Evolutionary conservation across 1,284 basidiomycete genomes (phyloP).

Genomic region (Somion occarium): DNA sequence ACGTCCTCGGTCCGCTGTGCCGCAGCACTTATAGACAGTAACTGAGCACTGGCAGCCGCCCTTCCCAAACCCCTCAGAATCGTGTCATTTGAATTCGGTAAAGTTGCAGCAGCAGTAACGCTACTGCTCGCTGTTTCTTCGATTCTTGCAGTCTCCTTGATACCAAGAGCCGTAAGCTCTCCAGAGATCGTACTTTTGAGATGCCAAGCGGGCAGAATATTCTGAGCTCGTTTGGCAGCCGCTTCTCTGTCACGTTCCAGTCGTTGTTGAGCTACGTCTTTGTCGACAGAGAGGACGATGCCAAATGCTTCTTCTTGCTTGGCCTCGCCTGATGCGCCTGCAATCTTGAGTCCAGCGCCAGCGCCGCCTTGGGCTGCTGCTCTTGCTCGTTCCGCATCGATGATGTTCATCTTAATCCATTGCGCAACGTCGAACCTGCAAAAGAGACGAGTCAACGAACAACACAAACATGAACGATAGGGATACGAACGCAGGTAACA

Average conservation of each 20-base stretch:
- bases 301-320: constrained; percentile 72
- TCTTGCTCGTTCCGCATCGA: constrained; percentile 48
- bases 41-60: constrained; percentile 33
- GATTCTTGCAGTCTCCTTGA: constrained; percentile 55
- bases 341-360: constrained; percentile 62
- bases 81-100: constrained; percentile 56
- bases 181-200: constrained; percentile 93
- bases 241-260: constrained; percentile 67
- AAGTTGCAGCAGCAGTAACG: constrained; percentile 24
- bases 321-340: constrained; percentile 57
- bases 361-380: constrained; percentile 31
- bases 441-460: background rate
- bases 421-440: constrained; percentile 77
- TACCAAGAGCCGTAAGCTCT: constrained; percentile 82
- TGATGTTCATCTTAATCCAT: constrained; percentile 70
- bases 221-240: constrained; percentile 81
- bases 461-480: constrained; percentile 1
- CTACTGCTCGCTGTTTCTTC: constrained; percentile 26
- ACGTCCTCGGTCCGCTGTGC: constrained; percentile 39
- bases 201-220: constrained; percentile 91
- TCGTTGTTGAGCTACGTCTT: constrained; percentile 67
- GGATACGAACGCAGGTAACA: constrained; percentile 59
- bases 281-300: constrained; percentile 77
- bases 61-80: constrained; percentile 62
- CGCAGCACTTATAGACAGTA: too few relatives aligned